Percentiles rank a stretch among this genome's conserved stretches.
phyloP scores from a whole-genome alignment of 139 green algal genomes.

The Zygnema cylindricum region DNA sequence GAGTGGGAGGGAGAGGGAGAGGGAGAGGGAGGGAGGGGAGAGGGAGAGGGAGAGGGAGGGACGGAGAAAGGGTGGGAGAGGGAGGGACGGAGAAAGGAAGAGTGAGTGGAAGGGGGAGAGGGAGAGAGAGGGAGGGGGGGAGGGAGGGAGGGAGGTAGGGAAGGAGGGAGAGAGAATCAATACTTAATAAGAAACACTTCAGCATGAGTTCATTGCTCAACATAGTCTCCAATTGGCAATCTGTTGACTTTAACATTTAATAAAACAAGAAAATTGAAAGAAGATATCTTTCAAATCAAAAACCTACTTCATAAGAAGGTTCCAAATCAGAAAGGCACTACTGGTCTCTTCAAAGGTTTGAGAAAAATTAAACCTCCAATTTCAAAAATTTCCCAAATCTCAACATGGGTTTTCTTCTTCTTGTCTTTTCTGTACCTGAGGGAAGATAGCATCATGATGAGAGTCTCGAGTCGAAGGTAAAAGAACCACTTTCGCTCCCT shows the following conservation, averaged over 20 bases:
- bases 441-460: conserved; percentile 77
- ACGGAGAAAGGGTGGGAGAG: not conserved
- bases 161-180: not conserved
- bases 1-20: not conserved
- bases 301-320: no score
- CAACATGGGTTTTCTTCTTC: not conserved
- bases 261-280: not conserved
- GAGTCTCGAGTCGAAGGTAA: conserved; percentile 81
- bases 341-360: no score
- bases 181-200: not conserved
- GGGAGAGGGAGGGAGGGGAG: not conserved
- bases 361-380: no score
- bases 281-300: no score
- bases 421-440: conserved; percentile 50
- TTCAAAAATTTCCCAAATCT: not conserved
- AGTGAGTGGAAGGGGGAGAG: not conserved
- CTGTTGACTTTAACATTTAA: not conserved
- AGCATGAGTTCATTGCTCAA: not conserved
- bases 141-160: not conserved
- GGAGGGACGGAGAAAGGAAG: not conserved
- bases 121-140: not conserved
- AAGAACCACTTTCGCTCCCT: conserved; percentile 70
- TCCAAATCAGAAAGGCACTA: no score
- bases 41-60: not conserved
- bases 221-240: no score